Percentiles rank a stretch among this genome's conserved stretches.
phyloP scores from a whole-genome alignment of 2,329 filamentous ascomycete genomes.

The Cladosporium sp. region DNA sequence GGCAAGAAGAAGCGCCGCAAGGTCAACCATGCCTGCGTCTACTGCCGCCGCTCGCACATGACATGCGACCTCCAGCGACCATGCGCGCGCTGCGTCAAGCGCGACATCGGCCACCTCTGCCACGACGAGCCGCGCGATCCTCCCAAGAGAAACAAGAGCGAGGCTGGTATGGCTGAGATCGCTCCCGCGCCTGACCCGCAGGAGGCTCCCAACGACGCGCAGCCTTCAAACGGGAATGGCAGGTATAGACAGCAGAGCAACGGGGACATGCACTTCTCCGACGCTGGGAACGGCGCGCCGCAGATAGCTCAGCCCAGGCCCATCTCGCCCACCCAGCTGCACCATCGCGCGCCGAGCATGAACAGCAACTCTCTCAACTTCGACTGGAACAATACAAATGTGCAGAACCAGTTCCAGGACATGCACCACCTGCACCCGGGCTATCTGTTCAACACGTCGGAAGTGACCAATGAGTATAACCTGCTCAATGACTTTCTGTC shows the following conservation, averaged over 20 bases:
- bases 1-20: conserved; percentile 53
- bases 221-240: conserved; percentile 19
- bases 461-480: conserved; percentile 96
- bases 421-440: conserved; percentile 92
- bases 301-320: conserved; percentile 71
- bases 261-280: conserved; percentile 19
- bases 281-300: conserved; percentile 39
- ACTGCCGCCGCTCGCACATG: conserved; percentile 57
- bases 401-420: conserved; percentile 84
- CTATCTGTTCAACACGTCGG: conserved; percentile 92
- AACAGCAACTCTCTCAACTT: conserved; percentile 56
- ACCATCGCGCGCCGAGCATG: conserved; percentile 49
- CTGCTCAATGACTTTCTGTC: conserved; percentile 95
- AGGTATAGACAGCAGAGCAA: conserved; percentile 20
- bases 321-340: conserved; percentile 66
- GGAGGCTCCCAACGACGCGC: conserved; percentile 1
- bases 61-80: conserved; percentile 72
- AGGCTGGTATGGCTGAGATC: conserved; percentile 39
- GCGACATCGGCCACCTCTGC: conserved; percentile 97
- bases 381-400: conserved; percentile 73
- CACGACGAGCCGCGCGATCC: conserved; percentile 94
- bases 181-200: conserved; percentile 29
- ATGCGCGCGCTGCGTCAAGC: conserved; percentile 96
- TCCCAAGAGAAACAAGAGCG: conserved; percentile 74
- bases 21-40: conserved; percentile 58